phyloP scores from a whole-genome alignment of 306 rosid genomes.

The Hippophae gyantsensis region DNA sequence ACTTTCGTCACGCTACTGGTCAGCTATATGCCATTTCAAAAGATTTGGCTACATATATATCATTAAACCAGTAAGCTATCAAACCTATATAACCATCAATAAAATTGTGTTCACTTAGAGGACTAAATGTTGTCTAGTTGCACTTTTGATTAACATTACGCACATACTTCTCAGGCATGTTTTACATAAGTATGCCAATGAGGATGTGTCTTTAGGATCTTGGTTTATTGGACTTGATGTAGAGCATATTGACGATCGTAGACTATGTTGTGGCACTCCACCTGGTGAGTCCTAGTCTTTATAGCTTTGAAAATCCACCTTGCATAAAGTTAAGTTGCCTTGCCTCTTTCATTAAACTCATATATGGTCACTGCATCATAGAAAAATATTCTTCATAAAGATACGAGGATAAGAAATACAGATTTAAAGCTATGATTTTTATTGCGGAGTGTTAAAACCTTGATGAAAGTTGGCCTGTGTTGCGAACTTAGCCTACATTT shows the following conservation, averaged over 20 bases:
- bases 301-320: not conserved
- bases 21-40: slow-evolving; percentile 91
- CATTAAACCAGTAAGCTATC: slow-evolving; percentile 69
- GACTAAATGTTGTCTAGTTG: slow-evolving; percentile 9
- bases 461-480: too few relatives aligned
- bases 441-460: too few relatives aligned
- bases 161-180: slow-evolving; percentile 53
- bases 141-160: slow-evolving; percentile 6
- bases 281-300: slow-evolving; percentile 46
- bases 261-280: slow-evolving; percentile 94
- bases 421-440: too few relatives aligned
- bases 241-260: slow-evolving; percentile 83
- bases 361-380: too few relatives aligned
- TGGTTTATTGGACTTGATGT: slow-evolving; percentile 97
- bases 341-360: too few relatives aligned
- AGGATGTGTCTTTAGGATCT: slow-evolving; percentile 92
- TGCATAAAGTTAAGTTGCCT: not conserved
- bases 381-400: too few relatives aligned
- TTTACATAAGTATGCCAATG: slow-evolving; percentile 94
- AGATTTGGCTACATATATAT: slow-evolving; percentile 82
- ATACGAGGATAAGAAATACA: too few relatives aligned
- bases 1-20: slow-evolving; percentile 98
- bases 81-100: slow-evolving; percentile 1
- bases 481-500: too few relatives aligned
- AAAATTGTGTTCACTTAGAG: not conserved